phyloP scores from a whole-genome alignment of 805 yeast species.

The Schizosaccharomyces osmophilus region DNA sequence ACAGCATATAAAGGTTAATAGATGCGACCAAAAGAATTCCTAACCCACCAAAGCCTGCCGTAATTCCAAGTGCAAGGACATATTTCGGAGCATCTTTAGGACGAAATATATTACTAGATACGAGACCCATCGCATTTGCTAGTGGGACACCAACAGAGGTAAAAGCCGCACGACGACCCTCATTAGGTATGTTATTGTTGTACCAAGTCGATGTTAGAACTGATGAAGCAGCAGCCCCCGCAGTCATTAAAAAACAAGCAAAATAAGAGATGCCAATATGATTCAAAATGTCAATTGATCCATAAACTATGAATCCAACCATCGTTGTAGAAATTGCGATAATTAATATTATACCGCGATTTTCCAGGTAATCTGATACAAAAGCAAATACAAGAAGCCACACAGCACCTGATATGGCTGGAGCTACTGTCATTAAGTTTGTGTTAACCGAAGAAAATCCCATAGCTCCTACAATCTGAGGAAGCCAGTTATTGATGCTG shows the following conservation, averaged over 20 bases:
- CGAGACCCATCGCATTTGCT: slow-evolving; percentile 33
- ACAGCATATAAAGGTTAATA: slow-evolving; percentile 17
- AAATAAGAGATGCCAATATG: slow-evolving; percentile 22
- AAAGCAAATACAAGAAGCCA: slow-evolving; percentile 19
- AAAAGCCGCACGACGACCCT: slow-evolving; percentile 22
- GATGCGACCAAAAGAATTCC: slow-evolving; percentile 15
- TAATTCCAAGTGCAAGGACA: slow-evolving; percentile 25
- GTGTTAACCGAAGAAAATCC: slow-evolving; percentile 45
- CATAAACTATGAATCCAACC: slow-evolving; percentile 24
- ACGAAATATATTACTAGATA: slow-evolving; percentile 27
- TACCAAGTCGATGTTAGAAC: slow-evolving; percentile 29
- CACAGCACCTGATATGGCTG: slow-evolving; percentile 25
- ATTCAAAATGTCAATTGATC: slow-evolving; percentile 19
- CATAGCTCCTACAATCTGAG: slow-evolving; percentile 28
- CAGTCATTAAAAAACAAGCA: slow-evolving; percentile 24
- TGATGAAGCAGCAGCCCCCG: slow-evolving; percentile 26
- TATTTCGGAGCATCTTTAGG: slow-evolving; percentile 23
- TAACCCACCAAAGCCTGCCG: slow-evolving; percentile 24
- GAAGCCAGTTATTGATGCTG: slow-evolving; percentile 11
- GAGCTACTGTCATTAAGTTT: slow-evolving; percentile 35
- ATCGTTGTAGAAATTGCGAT: slow-evolving; percentile 19
- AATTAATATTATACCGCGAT: slow-evolving; percentile 19
- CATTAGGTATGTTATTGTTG: slow-evolving; percentile 25
- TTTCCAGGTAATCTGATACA: slow-evolving; percentile 18
- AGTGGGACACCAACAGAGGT: slow-evolving; percentile 28